Evolutionary conservation across 2,329 filamentous ascomycete species (phyloP), one percentile per base, ranked within the genome.

Genomic region (Fusarium denticulatum): DNA sequence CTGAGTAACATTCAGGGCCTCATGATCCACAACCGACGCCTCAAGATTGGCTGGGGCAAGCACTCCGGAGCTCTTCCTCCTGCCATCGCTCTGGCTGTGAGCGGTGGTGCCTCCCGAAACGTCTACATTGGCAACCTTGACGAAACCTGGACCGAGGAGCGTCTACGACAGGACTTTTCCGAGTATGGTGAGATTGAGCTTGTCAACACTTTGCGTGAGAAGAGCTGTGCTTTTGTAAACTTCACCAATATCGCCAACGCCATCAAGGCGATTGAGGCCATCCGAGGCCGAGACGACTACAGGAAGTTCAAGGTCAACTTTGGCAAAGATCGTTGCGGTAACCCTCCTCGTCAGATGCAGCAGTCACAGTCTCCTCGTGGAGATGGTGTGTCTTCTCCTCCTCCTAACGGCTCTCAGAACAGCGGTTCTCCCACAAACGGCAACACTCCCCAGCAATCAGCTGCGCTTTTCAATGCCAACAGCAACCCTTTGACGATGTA

Each of bases 221-320:
- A 99, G 91, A 98, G 95, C 86, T 99, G 96, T 82, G 96, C 96
- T 1, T 99, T 99, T 81, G 96, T 99, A 82, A 99, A 99, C 86
- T 99, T 99, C 83, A 99, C 96, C 81, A 99, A 99, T 85, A 99
- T 99, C 81, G 96, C 96, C 80, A 99, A 99, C 78, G 96, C 96
- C 57, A 99, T 99, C 87, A 99, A 99, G 87, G 96, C 96, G 2
- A 99, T 99, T 74, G 96, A 99, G 84, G 96, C 95, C 28, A 91
- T 99, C 74, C 91, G 96, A 65, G 93, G 95, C 80, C 95, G 95
- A 80, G 96, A 98, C 47, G 96, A 99, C 80, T 99, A 99, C 88
- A 94, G 92, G 84, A 92, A 96, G 78, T 99, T 99, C 91, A 99
- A 99, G 89, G 96, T 99, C 82, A 99, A 99, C 86, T 99, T 99